phyloP scores from a whole-genome alignment of 169 alveolate genomes.

The Sarcocystis neurona region DNA sequence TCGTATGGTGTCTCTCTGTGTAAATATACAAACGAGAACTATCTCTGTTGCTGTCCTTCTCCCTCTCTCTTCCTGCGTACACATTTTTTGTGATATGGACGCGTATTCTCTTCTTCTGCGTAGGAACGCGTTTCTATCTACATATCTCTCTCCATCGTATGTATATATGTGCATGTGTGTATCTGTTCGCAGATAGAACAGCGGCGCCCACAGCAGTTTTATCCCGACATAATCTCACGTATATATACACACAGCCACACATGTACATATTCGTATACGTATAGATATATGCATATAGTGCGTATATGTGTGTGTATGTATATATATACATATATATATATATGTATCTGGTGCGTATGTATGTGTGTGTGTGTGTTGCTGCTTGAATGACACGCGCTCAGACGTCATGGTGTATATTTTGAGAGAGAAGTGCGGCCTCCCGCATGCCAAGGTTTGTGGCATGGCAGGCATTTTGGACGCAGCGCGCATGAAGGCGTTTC shows the following conservation, averaged over 20 bases:
- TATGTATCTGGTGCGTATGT: not conserved
- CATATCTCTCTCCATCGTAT: too few species aligned
- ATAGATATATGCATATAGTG: not conserved
- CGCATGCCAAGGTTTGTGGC: slow-evolving; percentile 60
- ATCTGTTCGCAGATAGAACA: too few species aligned
- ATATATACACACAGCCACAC: too few species aligned
- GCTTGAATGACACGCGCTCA: not conserved
- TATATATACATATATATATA: not conserved
- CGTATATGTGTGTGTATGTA: not conserved
- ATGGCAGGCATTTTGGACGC: slow-evolving; percentile 81
- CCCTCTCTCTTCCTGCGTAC: not conserved
- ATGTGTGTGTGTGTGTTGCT: slow-evolving; percentile 19
- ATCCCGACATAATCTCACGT: not conserved
- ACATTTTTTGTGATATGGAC: not conserved
- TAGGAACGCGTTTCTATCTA: too few species aligned
- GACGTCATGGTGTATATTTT: slow-evolving; percentile 70
- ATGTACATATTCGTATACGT: too few species aligned
- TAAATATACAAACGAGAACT: not conserved
- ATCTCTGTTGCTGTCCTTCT: not conserved
- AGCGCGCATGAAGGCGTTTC: slow-evolving; percentile 73
- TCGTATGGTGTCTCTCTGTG: not conserved
- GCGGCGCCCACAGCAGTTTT: not conserved
- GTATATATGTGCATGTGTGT: not conserved
- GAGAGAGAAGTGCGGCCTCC: slow-evolving; percentile 60
- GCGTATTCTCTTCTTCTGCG: not conserved